Evolutionary conservation across 805 yeast species (phyloP).

Genomic region (Myxozyma vanderwaltii): DNA sequence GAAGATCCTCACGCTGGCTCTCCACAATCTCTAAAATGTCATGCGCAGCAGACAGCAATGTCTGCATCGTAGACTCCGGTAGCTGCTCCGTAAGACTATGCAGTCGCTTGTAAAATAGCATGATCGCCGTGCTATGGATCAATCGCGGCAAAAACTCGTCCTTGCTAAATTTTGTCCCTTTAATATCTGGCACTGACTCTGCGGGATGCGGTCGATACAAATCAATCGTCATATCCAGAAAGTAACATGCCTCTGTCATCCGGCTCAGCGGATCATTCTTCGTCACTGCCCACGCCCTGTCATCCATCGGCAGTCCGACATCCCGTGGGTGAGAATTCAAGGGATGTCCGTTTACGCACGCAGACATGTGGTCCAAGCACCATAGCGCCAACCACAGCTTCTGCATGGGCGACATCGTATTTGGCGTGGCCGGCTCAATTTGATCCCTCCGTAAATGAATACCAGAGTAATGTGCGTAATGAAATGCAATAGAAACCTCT

Average conservation of each 20-base stretch:
- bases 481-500: conserved; percentile 45
- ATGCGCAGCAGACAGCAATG: conserved; percentile 20
- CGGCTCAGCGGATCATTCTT: conserved; percentile 38
- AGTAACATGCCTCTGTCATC: conserved; percentile 36
- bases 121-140: conserved; percentile 39
- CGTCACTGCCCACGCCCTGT: conserved; percentile 36
- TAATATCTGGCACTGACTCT: conserved; percentile 10
- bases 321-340: conserved; percentile 45
- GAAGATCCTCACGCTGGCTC: not conserved
- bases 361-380: conserved; percentile 46
- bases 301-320: conserved; percentile 40
- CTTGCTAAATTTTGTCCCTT: conserved; percentile 8
- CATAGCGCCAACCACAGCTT: conserved; percentile 46
- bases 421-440: conserved; percentile 23
- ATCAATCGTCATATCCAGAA: conserved; percentile 45
- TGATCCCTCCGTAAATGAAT: conserved; percentile 44
- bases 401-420: conserved; percentile 26
- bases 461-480: conserved; percentile 46
- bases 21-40: conserved; percentile 24
- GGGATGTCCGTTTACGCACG: conserved; percentile 46
- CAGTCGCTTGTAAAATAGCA: conserved; percentile 42
- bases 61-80: conserved; percentile 23
- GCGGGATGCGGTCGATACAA: conserved; percentile 43
- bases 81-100: conserved; percentile 23
- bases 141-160: conserved; percentile 26